Conservation (phyloP, 2,329 filamentous ascomycete genomes). For the Diatrype stigma region DNA sequence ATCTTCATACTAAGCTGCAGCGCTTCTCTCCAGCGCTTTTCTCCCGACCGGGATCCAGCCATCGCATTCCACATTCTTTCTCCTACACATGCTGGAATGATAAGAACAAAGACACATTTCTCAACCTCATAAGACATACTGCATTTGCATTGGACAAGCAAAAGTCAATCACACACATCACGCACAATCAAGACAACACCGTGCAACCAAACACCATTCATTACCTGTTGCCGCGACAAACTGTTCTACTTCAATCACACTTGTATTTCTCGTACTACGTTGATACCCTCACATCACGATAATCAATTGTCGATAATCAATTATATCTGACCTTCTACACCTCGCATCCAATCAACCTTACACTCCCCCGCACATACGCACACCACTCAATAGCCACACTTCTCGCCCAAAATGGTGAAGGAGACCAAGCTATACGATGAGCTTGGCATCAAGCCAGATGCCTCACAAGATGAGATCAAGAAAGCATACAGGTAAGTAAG, state of each 20-base stretch:
- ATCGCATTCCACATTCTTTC: not conserved
- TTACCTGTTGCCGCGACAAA: too few species aligned
- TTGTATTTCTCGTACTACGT: too few species aligned
- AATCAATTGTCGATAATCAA: too few species aligned
- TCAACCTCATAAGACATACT: too few species aligned
- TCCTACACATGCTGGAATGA: not conserved
- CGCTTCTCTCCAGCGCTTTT: not conserved
- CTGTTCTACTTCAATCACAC: too few species aligned
- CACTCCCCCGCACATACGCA: constrained; percentile 2
- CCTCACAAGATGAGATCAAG: constrained; percentile 91
- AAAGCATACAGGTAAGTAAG: constrained; percentile 78
- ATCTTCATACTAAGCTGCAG: not conserved
- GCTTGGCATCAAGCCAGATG: constrained; percentile 72
- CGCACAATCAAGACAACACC: too few species aligned
- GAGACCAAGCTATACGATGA: constrained; percentile 95
- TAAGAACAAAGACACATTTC: not conserved
- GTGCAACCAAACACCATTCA: too few species aligned
- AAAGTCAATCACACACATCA: not conserved
- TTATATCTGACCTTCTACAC: too few species aligned
- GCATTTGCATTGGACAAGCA: not conserved
- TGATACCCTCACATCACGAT: too few species aligned
- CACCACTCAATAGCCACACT: constrained; percentile 29
- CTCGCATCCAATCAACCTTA: too few species aligned
- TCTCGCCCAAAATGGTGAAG: constrained; percentile 80
- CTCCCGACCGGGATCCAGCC: not conserved